A percentile compares a stretch with the other conserved stretches of the same genome.
Conservation (phyloP, 176 grass and related monocot genomes). For the Carex myosuroides region DNA sequence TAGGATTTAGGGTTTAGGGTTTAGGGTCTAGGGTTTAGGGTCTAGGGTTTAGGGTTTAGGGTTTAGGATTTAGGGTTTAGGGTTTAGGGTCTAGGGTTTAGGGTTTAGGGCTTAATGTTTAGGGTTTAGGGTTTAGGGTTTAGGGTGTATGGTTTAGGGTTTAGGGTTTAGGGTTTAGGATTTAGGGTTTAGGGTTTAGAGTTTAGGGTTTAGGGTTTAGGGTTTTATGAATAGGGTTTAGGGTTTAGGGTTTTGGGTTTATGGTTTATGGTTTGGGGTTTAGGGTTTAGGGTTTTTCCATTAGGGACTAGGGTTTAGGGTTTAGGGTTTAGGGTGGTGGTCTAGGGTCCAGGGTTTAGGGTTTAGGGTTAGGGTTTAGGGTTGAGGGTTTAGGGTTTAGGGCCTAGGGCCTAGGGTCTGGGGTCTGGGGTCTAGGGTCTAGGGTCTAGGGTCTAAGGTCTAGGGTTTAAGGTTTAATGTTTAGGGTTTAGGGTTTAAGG, state of each 20-base stretch:
- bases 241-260: neutral
- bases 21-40: slow-evolving; percentile 13
- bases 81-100: slow-evolving; percentile 20
- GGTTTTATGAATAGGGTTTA: too few species aligned
- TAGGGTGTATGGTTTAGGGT: slow-evolving; percentile 21
- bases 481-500: neutral
- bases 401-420: too few species aligned
- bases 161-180: slow-evolving; percentile 30
- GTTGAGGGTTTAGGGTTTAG: slow-evolving; percentile 22
- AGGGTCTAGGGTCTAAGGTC: neutral
- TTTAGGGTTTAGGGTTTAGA: slow-evolving; percentile 25
- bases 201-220: too few species aligned
- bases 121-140: slow-evolving; percentile 4
- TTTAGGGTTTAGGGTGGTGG: too few species aligned
- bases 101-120: slow-evolving; percentile 18
- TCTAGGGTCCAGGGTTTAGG: too few species aligned
- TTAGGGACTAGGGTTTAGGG: neutral
- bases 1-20: slow-evolving; percentile 12
- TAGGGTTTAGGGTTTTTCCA: neutral
- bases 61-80: slow-evolving; percentile 10
- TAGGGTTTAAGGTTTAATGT: neutral
- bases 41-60: slow-evolving; percentile 20
- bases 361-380: slow-evolving; percentile 23
- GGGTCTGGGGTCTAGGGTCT: too few species aligned
- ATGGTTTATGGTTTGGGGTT: neutral